These are phyloP conservation scores for Thelonectria blattea DNA, from an alignment of 2,329 filamentous ascomycete species.

Conservation along the genomic window DNA sequence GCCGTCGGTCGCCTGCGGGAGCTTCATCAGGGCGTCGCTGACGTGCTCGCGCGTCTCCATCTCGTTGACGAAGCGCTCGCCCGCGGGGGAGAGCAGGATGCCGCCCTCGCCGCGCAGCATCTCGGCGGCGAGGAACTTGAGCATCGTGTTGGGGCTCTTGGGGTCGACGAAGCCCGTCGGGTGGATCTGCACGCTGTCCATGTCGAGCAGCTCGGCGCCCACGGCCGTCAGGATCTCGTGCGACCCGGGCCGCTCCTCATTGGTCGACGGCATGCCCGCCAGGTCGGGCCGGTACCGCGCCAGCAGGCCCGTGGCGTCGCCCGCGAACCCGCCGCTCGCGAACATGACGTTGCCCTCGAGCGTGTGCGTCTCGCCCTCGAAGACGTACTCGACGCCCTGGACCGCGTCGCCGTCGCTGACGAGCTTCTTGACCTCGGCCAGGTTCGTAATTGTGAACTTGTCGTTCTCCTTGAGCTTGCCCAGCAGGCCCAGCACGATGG, in stretches of 20 bases:
- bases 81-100: conserved; percentile 54
- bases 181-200: conserved; percentile 67
- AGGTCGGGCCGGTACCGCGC: conserved; percentile 64
- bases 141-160: conserved; percentile 47
- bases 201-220: conserved; percentile 54
- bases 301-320: conserved; percentile 63
- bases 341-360: conserved; percentile 61
- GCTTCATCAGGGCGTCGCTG: conserved; percentile 57
- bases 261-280: conserved; percentile 65
- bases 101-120: conserved; percentile 68
- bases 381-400: conserved; percentile 58
- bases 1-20: conserved; percentile 39
- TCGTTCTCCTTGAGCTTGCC: conserved; percentile 55
- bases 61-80: conserved; percentile 66
- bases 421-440: conserved; percentile 59
- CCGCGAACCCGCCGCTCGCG: conserved; percentile 66
- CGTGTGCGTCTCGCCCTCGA: conserved; percentile 44
- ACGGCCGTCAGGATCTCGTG: conserved; percentile 51
- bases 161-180: conserved; percentile 69
- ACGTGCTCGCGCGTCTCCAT: conserved; percentile 64
- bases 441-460: conserved; percentile 58
- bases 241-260: conserved; percentile 62
- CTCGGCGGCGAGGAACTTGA: conserved; percentile 70
- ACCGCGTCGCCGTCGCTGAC: conserved; percentile 47
- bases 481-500: conserved; percentile 62